A percentile compares a stretch with the other conserved stretches of the same genome.
These are phyloP conservation scores for Miscanthus lutarioriparius DNA, from an alignment of 176 grass and related monocot genomes.

Conservation along the genomic window DNA sequence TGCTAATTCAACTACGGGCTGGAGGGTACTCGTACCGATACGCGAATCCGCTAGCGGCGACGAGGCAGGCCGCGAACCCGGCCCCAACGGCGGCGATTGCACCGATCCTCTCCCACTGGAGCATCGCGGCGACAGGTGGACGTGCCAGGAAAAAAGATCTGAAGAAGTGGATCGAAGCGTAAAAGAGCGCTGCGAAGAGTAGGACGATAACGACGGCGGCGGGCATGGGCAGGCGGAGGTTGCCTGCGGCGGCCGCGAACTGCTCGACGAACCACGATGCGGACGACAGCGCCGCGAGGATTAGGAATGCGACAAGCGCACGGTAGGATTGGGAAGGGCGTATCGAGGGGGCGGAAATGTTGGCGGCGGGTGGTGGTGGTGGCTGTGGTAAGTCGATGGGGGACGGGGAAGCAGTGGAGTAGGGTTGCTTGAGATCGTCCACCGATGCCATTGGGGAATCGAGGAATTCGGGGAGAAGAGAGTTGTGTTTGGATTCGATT, in stretches of 20 bases:
- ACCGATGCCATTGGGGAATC: too few relatives aligned
- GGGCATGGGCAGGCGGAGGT: background rate
- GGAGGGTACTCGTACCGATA: background rate
- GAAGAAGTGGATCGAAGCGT: background rate
- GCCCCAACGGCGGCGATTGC: background rate
- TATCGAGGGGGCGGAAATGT: background rate
- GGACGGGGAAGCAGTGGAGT: too few relatives aligned
- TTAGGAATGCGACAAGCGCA: background rate
- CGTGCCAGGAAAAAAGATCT: background rate
- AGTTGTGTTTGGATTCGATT: too few relatives aligned
- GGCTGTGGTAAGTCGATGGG: too few relatives aligned
- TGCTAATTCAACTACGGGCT: background rate
- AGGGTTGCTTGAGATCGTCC: too few relatives aligned
- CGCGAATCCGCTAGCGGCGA: background rate
- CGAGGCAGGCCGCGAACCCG: background rate
- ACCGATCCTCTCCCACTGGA: background rate
- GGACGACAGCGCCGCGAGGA: background rate
- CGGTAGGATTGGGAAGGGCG: background rate
- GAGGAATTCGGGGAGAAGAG: too few relatives aligned
- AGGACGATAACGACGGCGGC: constrained; percentile 3
- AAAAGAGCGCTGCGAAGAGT: background rate
- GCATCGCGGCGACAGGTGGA: background rate
- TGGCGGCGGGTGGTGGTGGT: too few relatives aligned
- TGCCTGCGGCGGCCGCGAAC: background rate
- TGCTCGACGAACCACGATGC: constrained; percentile 13